A percentile compares a stretch with the other conserved stretches of the same genome.
Evolutionary conservation across 495 filamentous ascomycete genomes (phyloP).

Genomic region (Podospora fimiseda): DNA sequence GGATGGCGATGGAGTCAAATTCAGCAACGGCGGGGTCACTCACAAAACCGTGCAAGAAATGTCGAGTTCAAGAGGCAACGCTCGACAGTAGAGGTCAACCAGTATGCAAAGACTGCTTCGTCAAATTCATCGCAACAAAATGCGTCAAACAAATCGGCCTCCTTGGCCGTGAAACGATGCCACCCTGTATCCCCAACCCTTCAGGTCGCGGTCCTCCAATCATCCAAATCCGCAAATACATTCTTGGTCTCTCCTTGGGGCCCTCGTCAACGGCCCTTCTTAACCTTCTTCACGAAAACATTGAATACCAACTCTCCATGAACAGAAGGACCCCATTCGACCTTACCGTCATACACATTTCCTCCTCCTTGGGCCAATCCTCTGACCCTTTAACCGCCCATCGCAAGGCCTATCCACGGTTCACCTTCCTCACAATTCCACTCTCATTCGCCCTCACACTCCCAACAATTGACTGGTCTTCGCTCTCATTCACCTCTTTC

Average conservation of each 20-base stretch:
- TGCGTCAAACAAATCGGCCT: constrained; percentile 69
- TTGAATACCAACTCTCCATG: constrained; percentile 51
- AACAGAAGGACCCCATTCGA: constrained; percentile 55
- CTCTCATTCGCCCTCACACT: constrained; percentile 52
- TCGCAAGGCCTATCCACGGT: constrained; percentile 50
- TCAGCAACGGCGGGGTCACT: constrained; percentile 7
- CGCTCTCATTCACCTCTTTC: constrained; percentile 27
- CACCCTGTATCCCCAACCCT: constrained; percentile 36
- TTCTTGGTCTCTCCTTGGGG: constrained; percentile 79
- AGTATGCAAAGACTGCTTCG: constrained; percentile 55
- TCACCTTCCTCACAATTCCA: constrained; percentile 48
- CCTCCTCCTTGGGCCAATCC: constrained; percentile 23
- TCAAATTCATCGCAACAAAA: constrained; percentile 67
- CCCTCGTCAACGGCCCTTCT: constrained; percentile 73
- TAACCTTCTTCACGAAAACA: constrained; percentile 64
- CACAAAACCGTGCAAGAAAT: constrained; percentile 20
- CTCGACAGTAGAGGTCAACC: constrained; percentile 21
- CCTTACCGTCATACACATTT: constrained; percentile 61
- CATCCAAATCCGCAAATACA: constrained; percentile 44
- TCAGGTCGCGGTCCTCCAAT: constrained; percentile 27
- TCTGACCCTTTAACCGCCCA: constrained; percentile 12
- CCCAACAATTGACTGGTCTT: constrained; percentile 34
- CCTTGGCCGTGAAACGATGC: constrained; percentile 36
- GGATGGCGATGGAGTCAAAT: constrained; percentile 4
- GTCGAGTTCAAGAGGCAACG: constrained; percentile 21